Conservation (phyloP, 1,284 basidiomycete species). For the Gomphus bonarii region DNA sequence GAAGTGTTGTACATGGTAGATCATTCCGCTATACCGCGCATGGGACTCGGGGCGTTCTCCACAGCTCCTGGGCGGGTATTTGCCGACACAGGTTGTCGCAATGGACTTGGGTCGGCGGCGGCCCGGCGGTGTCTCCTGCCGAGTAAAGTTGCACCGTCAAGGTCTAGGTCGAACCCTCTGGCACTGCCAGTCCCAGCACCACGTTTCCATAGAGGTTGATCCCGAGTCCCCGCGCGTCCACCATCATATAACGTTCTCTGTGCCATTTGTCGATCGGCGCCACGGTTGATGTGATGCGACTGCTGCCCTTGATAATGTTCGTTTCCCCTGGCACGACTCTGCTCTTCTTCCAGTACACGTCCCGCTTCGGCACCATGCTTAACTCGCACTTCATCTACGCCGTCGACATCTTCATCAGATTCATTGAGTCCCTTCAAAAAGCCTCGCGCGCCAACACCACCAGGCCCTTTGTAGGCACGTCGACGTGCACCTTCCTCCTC, state of each 20-base stretch:
- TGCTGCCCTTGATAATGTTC: constrained; percentile 22
- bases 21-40: constrained; percentile 1
- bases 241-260: constrained; percentile 49
- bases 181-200: constrained; percentile 25
- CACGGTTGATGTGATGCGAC: constrained; percentile 15
- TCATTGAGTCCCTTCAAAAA: constrained; percentile 87
- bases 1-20: not conserved
- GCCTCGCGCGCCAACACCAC: constrained; percentile 70
- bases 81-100: constrained; percentile 6
- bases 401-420: constrained; percentile 66
- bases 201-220: constrained; percentile 31
- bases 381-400: constrained; percentile 27
- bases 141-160: constrained; percentile 76
- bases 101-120: constrained; percentile 27
- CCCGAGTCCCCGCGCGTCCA: constrained; percentile 70
- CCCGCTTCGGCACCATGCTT: constrained; percentile 37
- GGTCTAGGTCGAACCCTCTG: constrained; percentile 70
- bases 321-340: constrained; percentile 17
- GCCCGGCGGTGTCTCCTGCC: constrained; percentile 51
- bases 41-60: not conserved
- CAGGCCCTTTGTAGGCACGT: constrained; percentile 67
- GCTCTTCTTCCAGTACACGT: constrained; percentile 25
- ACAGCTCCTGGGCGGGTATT: not conserved
- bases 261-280: constrained; percentile 22
- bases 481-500: constrained; percentile 92